These are phyloP conservation scores for Ilex aquifolium DNA, from an alignment of 257 asterid genomes.

Conservation along the genomic window DNA sequence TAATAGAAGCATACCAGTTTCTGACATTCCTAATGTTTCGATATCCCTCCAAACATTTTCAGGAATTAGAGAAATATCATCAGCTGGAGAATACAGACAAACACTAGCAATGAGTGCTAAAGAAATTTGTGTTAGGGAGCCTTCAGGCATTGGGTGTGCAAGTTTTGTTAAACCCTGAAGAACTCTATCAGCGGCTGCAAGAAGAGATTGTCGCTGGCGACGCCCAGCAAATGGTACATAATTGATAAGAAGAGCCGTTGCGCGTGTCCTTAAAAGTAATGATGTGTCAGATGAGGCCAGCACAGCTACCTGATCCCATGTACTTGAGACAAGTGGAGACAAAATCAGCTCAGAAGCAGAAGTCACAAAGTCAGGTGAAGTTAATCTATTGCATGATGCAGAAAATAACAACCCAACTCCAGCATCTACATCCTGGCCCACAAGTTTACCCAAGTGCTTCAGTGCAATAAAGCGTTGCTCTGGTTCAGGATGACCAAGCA, in stretches of 20 bases:
- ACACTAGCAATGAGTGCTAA: conserved; percentile 72
- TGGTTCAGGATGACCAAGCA: conserved; percentile 91
- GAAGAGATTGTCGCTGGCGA: conserved; percentile 65
- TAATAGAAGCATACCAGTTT: conserved; percentile 39
- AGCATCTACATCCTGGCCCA: conserved; percentile 51
- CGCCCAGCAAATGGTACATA: conserved; percentile 69
- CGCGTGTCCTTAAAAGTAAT: conserved; percentile 58
- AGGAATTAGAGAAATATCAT: conserved; percentile 77
- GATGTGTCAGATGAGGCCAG: conserved; percentile 79
- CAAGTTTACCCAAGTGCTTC: conserved; percentile 72
- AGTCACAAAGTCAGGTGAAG: conserved; percentile 28
- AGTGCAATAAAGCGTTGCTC: conserved; percentile 86
- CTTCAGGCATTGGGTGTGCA: conserved; percentile 52
- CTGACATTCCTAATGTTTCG: conserved; percentile 62
- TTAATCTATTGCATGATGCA: conserved; percentile 23
- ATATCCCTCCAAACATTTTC: conserved; percentile 78
- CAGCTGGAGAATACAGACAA: conserved; percentile 76
- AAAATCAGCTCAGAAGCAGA: conserved; percentile 44
- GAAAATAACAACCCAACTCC: conserved; percentile 36
- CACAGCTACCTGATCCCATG: conserved; percentile 83
- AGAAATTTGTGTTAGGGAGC: conserved; percentile 67
- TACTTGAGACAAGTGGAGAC: conserved; percentile 54
- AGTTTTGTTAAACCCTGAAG: conserved; percentile 66
- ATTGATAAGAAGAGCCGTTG: conserved; percentile 62
- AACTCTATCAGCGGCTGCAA: conserved; percentile 72